Base-by-base conservation (phyloP, 371 early-diverging fungal genomes). In the Mortierella sp. region DNA sequence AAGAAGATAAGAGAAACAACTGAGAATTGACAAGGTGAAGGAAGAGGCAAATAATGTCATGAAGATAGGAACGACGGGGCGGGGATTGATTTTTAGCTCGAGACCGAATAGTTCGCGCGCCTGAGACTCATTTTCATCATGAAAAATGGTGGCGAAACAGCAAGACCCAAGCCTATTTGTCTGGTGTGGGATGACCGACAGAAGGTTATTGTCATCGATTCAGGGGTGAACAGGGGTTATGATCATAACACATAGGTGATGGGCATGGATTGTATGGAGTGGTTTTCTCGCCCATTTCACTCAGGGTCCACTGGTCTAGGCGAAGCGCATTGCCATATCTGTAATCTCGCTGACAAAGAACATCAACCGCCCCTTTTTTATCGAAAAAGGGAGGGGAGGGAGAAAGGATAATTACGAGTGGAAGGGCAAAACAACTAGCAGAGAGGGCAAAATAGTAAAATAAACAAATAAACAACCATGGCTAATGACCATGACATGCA, bases 291-390 rank as follows among this genome's bases (percentile, higher is more conserved):
- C 11, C 39, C 37, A 19, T 8, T 37, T 22, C 61, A 37, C 14
- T 37, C 61, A 61, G 61, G 37, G 61, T 61, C 61, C 22, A n/a
- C n/a, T n/a, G n/a, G n/a, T n/a, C n/a, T n/a, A 61, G 61, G 61
- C 61, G 61, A 61, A 61, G 61, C 39, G 37, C 19, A 19, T 19
- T 37, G 34, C 61, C 22, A 61, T 22, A 22, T 37, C 34, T 37
- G 61, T 61, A 61, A 61, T 34, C 5, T 31, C 61, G 61, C 61
- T 61, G 61, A 61, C 61, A 61, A 61, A 61, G 61, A 61, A 19
- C 61, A 61, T 34, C 22, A 61, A 39, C 37, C 61, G 39, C 39
- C 34, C 22, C 24, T 50, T 50, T 47, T 47, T n/a, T n/a, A 37
- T 34, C 61, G 16, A 61, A 24, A 22, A n/a, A 50, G 24, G 50